These are phyloP conservation scores for Biscogniauxia mediterranea DNA, from an alignment of 2,329 filamentous ascomycete species.

Conservation along the genomic window DNA sequence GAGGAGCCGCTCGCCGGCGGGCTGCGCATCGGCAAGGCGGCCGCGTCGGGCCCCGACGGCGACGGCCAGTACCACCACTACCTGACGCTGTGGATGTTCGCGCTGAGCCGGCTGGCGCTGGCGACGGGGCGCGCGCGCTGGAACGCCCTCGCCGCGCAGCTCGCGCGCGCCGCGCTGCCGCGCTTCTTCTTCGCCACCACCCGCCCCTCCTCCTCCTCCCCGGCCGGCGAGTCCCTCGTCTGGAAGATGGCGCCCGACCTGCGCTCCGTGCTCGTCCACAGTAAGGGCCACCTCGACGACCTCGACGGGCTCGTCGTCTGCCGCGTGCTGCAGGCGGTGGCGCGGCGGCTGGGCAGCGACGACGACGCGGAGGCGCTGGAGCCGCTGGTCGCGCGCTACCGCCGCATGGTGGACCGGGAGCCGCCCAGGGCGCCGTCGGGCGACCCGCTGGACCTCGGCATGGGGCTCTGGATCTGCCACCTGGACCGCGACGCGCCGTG, in stretches of 20 bases:
- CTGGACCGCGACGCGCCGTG: conserved; percentile 49
- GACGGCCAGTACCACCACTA: conserved; percentile 64
- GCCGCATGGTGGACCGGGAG: conserved; percentile 44
- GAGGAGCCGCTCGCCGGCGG: conserved; percentile 52
- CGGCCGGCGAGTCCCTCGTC: conserved; percentile 39
- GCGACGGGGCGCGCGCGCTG: conserved; percentile 42
- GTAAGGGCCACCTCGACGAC: conserved; percentile 56
- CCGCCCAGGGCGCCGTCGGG: conserved; percentile 38
- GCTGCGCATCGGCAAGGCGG: conserved; percentile 55
- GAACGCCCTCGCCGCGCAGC: conserved; percentile 49
- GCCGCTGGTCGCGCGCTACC: conserved; percentile 53
- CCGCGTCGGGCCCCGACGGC: conserved; percentile 46
- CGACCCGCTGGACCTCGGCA: conserved; percentile 57
- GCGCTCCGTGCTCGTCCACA: conserved; percentile 43
- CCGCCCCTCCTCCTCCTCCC: no score
- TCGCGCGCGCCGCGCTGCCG: conserved; percentile 53
- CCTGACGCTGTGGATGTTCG: conserved; percentile 62
- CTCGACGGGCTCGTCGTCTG: conserved; percentile 53
- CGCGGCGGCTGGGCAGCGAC: conserved; percentile 19
- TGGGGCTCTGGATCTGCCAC: conserved; percentile 57
- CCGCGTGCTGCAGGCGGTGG: conserved; percentile 44
- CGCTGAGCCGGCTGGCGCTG: conserved; percentile 51
- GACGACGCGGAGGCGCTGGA: conserved; percentile 30
- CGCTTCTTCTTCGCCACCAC: conserved; percentile 46
- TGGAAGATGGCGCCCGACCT: conserved; percentile 57